Conservation (phyloP, 2,329 filamentous ascomycete genomes). For the Purpureocillium lavendulum region DNA sequence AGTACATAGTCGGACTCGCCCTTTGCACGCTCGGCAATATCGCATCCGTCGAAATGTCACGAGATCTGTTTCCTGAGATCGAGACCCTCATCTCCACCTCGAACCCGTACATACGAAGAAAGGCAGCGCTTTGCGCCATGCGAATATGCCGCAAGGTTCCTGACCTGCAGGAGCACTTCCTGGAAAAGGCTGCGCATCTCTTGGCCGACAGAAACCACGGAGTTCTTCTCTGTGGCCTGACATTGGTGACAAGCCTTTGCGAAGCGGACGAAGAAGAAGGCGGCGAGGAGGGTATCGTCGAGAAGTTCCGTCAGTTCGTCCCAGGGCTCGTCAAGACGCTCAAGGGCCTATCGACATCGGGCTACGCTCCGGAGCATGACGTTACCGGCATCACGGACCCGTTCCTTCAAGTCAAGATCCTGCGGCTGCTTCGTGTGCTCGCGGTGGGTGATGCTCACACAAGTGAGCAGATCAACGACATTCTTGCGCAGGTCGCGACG, state of each 20-base stretch:
- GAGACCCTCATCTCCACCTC: constrained; percentile 85
- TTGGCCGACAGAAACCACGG: constrained; percentile 93
- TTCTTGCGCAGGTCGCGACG: constrained; percentile 91
- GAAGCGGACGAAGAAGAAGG: constrained; percentile 91
- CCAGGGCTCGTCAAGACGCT: constrained; percentile 79
- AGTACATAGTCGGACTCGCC: constrained; percentile 95
- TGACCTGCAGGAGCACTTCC: constrained; percentile 91
- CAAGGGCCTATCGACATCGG: constrained; percentile 87
- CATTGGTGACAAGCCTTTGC: constrained; percentile 83
- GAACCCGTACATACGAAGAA: constrained; percentile 96
- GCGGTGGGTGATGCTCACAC: constrained; percentile 78
- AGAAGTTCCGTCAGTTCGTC: constrained; percentile 84
- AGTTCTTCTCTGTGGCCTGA: constrained; percentile 85
- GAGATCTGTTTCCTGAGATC: constrained; percentile 93
- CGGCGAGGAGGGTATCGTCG: constrained; percentile 80
- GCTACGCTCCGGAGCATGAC: constrained; percentile 95
- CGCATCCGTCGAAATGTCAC: constrained; percentile 94
- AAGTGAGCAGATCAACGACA: constrained; percentile 98
- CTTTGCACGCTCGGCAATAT: constrained; percentile 97
- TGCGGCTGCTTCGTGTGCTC: constrained; percentile 76
- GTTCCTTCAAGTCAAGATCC: constrained; percentile 93
- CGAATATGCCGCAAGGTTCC: constrained; percentile 97
- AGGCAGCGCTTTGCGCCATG: constrained; percentile 98
- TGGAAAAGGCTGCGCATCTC: constrained; percentile 85
- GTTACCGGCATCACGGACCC: constrained; percentile 97